Base-by-base conservation (phyloP, 2,329 filamentous ascomycete genomes). In the Ophiostoma sp. region DNA sequence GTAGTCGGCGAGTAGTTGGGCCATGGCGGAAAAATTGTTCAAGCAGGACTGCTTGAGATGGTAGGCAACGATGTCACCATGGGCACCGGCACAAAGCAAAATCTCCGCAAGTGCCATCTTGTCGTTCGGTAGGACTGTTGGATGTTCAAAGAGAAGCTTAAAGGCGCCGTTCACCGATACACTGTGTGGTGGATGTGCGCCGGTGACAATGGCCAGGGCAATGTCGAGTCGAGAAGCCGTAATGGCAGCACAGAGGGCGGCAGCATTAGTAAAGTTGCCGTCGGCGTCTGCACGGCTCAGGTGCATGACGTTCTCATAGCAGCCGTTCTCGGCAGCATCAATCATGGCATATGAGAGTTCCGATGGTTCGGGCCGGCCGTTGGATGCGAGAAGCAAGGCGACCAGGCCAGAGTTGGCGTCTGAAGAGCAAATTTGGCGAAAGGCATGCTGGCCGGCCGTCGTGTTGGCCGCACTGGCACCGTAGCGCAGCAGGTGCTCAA, bases 1-100 rank as follows among this genome's bases (percentile, higher is more conserved):
- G 72, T 89, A 85, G 3, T 80, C 79, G 28, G 88, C 82, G 7
- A 90, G 80, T n/a, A 90, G 80, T 50, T 80, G 81, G 2, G 87
- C 84, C 84, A 90, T 87, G 55, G 88, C 86, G 72, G 86, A 82
- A 74, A 86, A 88, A 59, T 86, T 84, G 1, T 82, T 82, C 7
- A 83, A 81, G 70, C 84, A 85, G 0, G 87, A 85, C 42, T 85
- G 81, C 7, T 86, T 79, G 0, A 90, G 80, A 0, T 85, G 86
- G 39, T 81, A 79, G 0, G 86, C 83, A 0, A 88, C 80, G 0
- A 82, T 80, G 17, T 87, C 84, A 1, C 89, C 89, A 15, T 83
- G 81, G 0, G 88, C 88, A 0, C 89, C 88, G 0, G 87, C 88
- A 71, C 88, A 89, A 1, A 91, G 82, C 1, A 91, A 78, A 2